Base-by-base conservation (phyloP, 495 filamentous ascomycete species). In the Neurospora sublineolata region DNA sequence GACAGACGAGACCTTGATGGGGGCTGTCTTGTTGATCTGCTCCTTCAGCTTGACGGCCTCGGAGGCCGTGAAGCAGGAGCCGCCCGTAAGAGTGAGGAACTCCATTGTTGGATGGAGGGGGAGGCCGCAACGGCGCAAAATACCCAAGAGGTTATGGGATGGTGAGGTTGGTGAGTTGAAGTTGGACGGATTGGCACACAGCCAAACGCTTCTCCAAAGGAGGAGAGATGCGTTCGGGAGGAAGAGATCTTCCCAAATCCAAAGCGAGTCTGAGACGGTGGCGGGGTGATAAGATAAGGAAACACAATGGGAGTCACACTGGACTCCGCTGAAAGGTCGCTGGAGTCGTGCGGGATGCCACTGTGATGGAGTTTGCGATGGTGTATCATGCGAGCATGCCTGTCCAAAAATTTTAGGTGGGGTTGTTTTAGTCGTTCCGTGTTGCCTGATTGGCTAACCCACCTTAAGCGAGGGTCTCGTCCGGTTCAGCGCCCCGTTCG, bases 21-120 rank as follows among this genome's bases (percentile, higher is more conserved):
- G 77, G 37, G 77, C 79, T 10, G 76, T 72, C 74, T 83, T 81
- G 75, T 83, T 84, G 74, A 87, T 84, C 46, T 77, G 80, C 52
- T 83, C 80, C 69, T 78, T 80, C 58, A 87, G 74, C 76, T 86
- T 87, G 75, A 83, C 75, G 70, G 83, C 79, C 75, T 86, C 84
- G 37, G 84, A 81, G 36, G 77, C 69, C 68, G 84, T 86, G 79
- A 83, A 86, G 82, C 84, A 86, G 37, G 84, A 79, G 52, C 84
- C 84, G 64, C 86, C 86, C n/a, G 80, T 75, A 38, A 84, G 78
- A 46, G 78, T 79, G 67, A 79, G 68, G 67, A 71, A 72, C 60
- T 76, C 74, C 78, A 80, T 80, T 46, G 68, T 74, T 67, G 69
- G 64, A 64, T 37, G 69, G 44, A 70, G 33, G 44, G 52, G 23